Evolutionary conservation across 2,329 filamentous ascomycete genomes (phyloP), one percentile per base, ranked within the genome.

Genomic region (Pestalotiopsis sp.): DNA sequence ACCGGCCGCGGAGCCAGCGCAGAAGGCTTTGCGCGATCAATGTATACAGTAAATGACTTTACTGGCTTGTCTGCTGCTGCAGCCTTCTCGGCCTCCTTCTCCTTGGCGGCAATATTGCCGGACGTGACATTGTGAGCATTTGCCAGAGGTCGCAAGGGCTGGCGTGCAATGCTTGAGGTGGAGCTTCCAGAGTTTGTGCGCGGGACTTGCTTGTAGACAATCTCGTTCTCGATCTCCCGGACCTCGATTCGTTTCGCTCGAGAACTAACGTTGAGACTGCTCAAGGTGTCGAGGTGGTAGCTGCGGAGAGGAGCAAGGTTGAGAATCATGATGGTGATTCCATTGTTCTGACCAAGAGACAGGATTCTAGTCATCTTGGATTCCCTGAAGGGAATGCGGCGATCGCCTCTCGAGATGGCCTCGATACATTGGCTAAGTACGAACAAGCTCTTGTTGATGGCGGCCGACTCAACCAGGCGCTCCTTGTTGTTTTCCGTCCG

Each of bases 281-380:
- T 97, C 5, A 98, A 86, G 0, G 95, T 98, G 78, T 98, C 95
- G 52, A 97, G 87, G 76, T 98, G 95, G 78, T 97, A 98, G 74
- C 93, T 94, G 71, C 93, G 90, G n/a, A 97, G 87, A 0, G 96
- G 95, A 0, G 95, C 93, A 2, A 98, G 87, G 76, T 98, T 98
- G 49, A 98, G 85, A 69, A 98, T 96, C 96, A 98, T 98, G 77
- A 98, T 89, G 0, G 95, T 98, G 73, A 97, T 90, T 65, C 96
- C 95, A 72, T 97, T 94, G 82, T 98, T 98, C 82, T 98, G 95
- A 2, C 95, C 95, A 9, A 98, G 83, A 0, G 93, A 95, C 31
- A 98, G 82, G 67, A 98, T 98, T 61, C 95, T 89, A 0, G 96
- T 98, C 95, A 98, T 98, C 84, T 98, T 98, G 66, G 93, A 96